phyloP scores from a whole-genome alignment of 2,329 filamentous ascomycete species.

The Colletotrichum spaethianum region DNA sequence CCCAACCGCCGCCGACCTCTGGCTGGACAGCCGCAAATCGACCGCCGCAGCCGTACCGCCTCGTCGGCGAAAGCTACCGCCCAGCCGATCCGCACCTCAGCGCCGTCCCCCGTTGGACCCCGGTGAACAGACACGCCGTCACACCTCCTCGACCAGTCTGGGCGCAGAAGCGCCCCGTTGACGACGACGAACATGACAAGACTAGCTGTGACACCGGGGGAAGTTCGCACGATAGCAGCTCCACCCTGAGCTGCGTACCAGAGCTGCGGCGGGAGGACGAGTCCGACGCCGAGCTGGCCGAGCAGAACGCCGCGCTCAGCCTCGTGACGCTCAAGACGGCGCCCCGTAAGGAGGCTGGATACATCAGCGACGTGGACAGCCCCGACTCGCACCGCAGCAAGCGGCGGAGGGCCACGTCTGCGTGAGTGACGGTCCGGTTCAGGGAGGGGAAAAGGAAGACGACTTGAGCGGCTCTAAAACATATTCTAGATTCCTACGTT shows the following conservation, averaged over 20 bases:
- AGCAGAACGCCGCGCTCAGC: conserved; percentile 63
- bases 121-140: conserved; percentile 28
- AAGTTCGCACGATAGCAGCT: conserved; percentile 43
- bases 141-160: conserved; percentile 29
- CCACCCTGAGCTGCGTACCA: conserved; percentile 31
- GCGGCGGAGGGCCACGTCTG: conserved; percentile 57
- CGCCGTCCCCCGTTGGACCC: conserved; percentile 58
- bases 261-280: conserved; percentile 33
- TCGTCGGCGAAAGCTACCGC: conserved; percentile 39
- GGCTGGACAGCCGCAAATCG: conserved; percentile 50
- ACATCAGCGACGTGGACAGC: conserved; percentile 42
- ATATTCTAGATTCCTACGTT: conserved; percentile 25
- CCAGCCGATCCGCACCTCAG: conserved; percentile 59
- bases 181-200: conserved; percentile 48
- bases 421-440: conserved; percentile 45
- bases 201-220: conserved; percentile 44
- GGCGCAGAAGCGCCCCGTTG: conserved; percentile 47
- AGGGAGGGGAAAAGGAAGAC: not conserved
- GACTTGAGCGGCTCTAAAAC: conserved; percentile 5
- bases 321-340: conserved; percentile 61
- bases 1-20: conserved; percentile 38
- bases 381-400: conserved; percentile 53
- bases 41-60: conserved; percentile 23
- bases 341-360: conserved; percentile 30
- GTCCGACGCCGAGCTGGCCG: conserved; percentile 47